Base-by-base conservation (phyloP, 192 early-diverging fungal species). In the Gonapodya sp. region DNA sequence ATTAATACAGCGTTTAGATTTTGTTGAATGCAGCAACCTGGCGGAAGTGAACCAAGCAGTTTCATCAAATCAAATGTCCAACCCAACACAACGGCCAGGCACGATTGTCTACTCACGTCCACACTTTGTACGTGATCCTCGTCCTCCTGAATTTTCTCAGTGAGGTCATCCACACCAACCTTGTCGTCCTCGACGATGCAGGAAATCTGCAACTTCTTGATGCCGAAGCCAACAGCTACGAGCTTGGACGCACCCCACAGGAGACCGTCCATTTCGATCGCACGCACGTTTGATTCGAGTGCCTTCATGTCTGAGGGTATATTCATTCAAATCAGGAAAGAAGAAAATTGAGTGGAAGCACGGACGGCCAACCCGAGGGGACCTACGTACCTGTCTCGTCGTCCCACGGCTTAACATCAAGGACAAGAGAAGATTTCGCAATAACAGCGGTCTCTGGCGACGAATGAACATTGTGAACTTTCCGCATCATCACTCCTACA, bases 371-470 rank as follows among this genome's bases (percentile, higher is more conserved):
- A n/a, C n/a, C n/a, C n/a, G n/a, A n/a, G n/a, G n/a, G n/a, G n/a
- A n/a, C n/a, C n/a, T n/a, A n/a, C n/a, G 8, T 64, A 64, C 93
- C 88, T 79, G 96, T 98, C 82, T 97, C 96, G 87, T 96, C 95
- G 87, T 97, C 97, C 97, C 97, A 98, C 79, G 96, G 95, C 94
- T 98, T 97, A 85, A 98, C 92, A 82, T 97, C 96, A 36, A 96
- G 91, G 85, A 92, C 91, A 84, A 96, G 87, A 88, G 93, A 90
- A 83, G 96, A 95, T 92, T 97, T 98, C 87, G 95, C 96, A 83
- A 91, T 90, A 79, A 91, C 87, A 86, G 92, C 92, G 80, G 95
- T 95, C 89, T 85, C 86, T 85, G 37, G 34, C 18, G 36, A 0
- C 18, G 75, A 34, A 64, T 24, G 24, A 64, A 64, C 8, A 64